Base-by-base conservation (phyloP, 305 asterid genomes). In the Caryopteris hybrid region DNA sequence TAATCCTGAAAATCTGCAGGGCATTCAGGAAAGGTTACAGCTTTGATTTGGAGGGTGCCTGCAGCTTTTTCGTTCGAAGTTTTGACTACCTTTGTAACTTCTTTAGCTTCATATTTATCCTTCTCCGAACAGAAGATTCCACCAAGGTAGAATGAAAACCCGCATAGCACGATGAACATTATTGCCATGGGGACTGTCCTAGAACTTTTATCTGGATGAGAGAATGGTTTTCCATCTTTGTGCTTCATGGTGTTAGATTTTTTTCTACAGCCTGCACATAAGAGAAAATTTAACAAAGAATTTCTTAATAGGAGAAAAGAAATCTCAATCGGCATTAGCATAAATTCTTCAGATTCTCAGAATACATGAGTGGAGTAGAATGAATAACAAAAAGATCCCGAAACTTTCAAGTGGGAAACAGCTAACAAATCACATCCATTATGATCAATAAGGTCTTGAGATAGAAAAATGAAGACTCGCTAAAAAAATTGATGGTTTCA, bases 131-230 rank as follows among this genome's bases (percentile, higher is more conserved):
- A 87, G 81, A 91, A 94, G 13, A 91, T 80, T 41, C 97, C 96
- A 13, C 99, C 99, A 0, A 94, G 97, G 76, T 94, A 94, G 83
- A 91, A 94, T 13, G 99, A 94, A 64, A 94, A 79, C 27, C 97
- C 99, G 70, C 99, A 94, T 13, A 91, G 82, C 74, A 81, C 92
- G 9, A 91, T 46, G 61, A 89, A 72, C 80, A 82, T 66, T 60
- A 94, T 17, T 8, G 85, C 91, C 86, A 87, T 74, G 45, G 95
- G 89, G 34, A 87, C 78, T 18, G 76, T 74, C 76, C 81, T 78
- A 8, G 96, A 84, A 52, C 59, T 81, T 66, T 74, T 87, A 76
- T 84, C 93, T 0, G 81, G 79, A 14, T 71, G 84, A 50, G 60
- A 43, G 65, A 23, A 27, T 10, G 88, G 88, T 70, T 87, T 91